A percentile compares a stretch with the other conserved stretches of the same genome.
phyloP scores from a whole-genome alignment of 1,139 yeast species.

The Scheffersomyces titani region DNA sequence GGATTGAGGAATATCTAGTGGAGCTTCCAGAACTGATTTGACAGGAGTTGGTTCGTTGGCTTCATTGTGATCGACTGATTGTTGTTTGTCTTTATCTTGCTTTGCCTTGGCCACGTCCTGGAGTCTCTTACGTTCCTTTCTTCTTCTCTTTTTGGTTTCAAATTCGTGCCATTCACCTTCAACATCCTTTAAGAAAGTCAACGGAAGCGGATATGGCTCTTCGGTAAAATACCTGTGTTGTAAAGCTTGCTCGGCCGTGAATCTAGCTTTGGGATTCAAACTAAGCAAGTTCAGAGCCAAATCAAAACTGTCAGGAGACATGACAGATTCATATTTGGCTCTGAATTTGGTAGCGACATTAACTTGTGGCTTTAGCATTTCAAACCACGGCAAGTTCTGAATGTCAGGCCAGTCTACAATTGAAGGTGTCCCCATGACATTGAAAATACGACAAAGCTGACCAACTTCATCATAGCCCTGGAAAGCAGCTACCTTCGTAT shows the following conservation, averaged over 20 bases:
- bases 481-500: slow-evolving; percentile 72
- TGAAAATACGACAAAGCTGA: slow-evolving; percentile 75
- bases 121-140: slow-evolving; percentile 54
- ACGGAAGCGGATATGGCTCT: slow-evolving; percentile 55
- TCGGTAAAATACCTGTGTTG: slow-evolving; percentile 69
- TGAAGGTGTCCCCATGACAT: slow-evolving; percentile 85
- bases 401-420: slow-evolving; percentile 76
- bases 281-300: slow-evolving; percentile 63
- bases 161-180: slow-evolving; percentile 96
- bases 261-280: slow-evolving; percentile 68
- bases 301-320: slow-evolving; percentile 59
- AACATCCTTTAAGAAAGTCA: slow-evolving; percentile 54
- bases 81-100: slow-evolving; percentile 4
- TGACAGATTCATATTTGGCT: slow-evolving; percentile 44
- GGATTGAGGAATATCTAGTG: not conserved
- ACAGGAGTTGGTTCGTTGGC: not conserved
- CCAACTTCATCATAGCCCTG: slow-evolving; percentile 89
- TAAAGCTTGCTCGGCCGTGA: slow-evolving; percentile 63
- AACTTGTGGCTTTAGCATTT: slow-evolving; percentile 67
- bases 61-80: not conserved
- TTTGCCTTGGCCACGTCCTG: slow-evolving; percentile 33
- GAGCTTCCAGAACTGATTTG: not conserved
- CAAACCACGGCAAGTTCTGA: slow-evolving; percentile 86
- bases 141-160: slow-evolving; percentile 84
- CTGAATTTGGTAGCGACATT: slow-evolving; percentile 51